Evolutionary conservation across 345 rosid genomes (phyloP).

Genomic region (Turritis glabra): DNA sequence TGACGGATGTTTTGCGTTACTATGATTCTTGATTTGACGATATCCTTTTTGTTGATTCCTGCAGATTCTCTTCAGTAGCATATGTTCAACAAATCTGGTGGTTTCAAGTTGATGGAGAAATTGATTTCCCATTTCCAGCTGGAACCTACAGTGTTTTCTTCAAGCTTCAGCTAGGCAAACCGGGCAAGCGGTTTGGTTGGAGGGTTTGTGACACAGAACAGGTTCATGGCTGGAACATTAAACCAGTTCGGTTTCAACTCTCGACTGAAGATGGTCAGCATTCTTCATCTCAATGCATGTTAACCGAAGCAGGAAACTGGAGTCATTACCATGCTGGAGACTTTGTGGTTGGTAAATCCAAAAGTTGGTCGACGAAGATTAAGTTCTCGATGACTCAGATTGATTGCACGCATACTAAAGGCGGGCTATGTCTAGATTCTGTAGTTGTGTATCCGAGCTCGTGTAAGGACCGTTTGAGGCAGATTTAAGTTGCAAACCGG

Average conservation of each 20-base stretch:
- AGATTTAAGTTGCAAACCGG: constrained; percentile 43
- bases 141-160: constrained; percentile 85
- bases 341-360: constrained; percentile 53
- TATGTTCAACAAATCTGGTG: constrained; percentile 98
- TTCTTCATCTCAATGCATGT: constrained; percentile 66
- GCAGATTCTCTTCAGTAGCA: constrained; percentile 73
- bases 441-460: constrained; percentile 71
- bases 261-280: constrained; percentile 87
- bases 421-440: constrained; percentile 87
- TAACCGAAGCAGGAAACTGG: constrained; percentile 77
- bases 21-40: background rate
- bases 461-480: constrained; percentile 60
- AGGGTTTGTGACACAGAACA: constrained; percentile 68
- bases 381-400: constrained; percentile 92
- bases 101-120: constrained; percentile 85
- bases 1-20: background rate
- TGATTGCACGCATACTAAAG: constrained; percentile 98
- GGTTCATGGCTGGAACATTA: constrained; percentile 90
- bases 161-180: constrained; percentile 77
- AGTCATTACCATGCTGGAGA: constrained; percentile 79
- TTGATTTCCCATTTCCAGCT: constrained; percentile 86
- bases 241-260: constrained; percentile 85
- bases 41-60: background rate
- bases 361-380: constrained; percentile 45
- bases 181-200: constrained; percentile 67